Evolutionary conservation across 805 yeast species (phyloP).

Genomic region (Candida cerambycidarum): DNA sequence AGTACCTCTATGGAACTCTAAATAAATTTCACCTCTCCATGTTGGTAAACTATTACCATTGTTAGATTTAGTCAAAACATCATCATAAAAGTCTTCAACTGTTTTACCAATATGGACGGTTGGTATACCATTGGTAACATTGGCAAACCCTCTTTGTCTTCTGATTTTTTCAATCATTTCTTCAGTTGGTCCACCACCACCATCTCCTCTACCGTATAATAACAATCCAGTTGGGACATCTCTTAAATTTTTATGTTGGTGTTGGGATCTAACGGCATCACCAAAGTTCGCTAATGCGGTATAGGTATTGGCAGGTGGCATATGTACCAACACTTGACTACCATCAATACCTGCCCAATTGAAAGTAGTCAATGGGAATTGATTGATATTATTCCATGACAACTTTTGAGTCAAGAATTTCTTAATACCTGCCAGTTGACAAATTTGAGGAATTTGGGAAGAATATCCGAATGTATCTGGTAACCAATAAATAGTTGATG

Average conservation of each 20-base stretch:
- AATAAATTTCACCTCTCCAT: slow-evolving; percentile 92
- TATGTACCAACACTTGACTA: slow-evolving; percentile 88
- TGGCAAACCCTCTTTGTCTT: slow-evolving; percentile 84
- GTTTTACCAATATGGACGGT: slow-evolving; percentile 74
- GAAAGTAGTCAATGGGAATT: slow-evolving; percentile 86
- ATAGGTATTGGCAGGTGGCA: slow-evolving; percentile 97
- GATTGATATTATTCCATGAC: slow-evolving; percentile 94
- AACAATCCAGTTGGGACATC: slow-evolving; percentile 78
- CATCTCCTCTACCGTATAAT: slow-evolving; percentile 93
- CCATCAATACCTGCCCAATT: slow-evolving; percentile 97
- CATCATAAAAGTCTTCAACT: slow-evolving; percentile 78
- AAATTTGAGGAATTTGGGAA: slow-evolving; percentile 91
- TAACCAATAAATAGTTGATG: slow-evolving; percentile 83
- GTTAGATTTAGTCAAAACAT: slow-evolving; percentile 59
- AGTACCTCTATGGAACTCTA: slow-evolving; percentile 96
- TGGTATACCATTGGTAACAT: slow-evolving; percentile 84
- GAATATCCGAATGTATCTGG: slow-evolving; percentile 98
- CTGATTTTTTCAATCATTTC: slow-evolving; percentile 92
- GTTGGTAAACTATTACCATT: slow-evolving; percentile 70
- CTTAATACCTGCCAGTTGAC: slow-evolving; percentile 81
- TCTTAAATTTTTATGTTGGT: slow-evolving; percentile 81
- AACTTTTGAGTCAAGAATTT: slow-evolving; percentile 89
- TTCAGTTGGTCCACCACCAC: slow-evolving; percentile 97
- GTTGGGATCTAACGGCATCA: slow-evolving; percentile 77
- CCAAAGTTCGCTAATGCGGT: slow-evolving; percentile 93